These are phyloP conservation scores for Ogataea allantospora DNA, from an alignment of 805 yeast genomes.

Conservation along the genomic window DNA sequence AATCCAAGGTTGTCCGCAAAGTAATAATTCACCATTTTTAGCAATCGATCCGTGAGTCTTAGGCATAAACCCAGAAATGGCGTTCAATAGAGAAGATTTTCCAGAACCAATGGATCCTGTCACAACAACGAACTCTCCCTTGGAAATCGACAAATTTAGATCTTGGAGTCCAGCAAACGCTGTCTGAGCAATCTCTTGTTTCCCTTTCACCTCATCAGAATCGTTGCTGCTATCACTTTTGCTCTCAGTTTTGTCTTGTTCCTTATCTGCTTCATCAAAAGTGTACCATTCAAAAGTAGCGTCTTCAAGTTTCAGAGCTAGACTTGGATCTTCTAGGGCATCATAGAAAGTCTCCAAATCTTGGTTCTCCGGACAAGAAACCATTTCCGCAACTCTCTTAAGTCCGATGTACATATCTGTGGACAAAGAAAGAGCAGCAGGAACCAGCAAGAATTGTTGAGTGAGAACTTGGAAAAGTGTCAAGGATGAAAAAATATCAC, in stretches of 20 bases:
- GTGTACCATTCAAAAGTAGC: constrained; percentile 70
- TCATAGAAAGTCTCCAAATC: constrained; percentile 30
- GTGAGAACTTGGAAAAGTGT: constrained; percentile 63
- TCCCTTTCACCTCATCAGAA: constrained; percentile 5
- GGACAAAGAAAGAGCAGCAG: constrained; percentile 63
- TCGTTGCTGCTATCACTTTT: not conserved
- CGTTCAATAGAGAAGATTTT: constrained; percentile 68
- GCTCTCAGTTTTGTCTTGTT: constrained; percentile 16
- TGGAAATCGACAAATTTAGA: constrained; percentile 48
- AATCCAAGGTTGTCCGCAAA: constrained; percentile 76
- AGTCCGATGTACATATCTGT: constrained; percentile 65
- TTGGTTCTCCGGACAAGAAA: constrained; percentile 42
- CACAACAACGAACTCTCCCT: constrained; percentile 66
- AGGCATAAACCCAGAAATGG: constrained; percentile 71
- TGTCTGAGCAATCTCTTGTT: constrained; percentile 23
- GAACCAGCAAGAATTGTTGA: constrained; percentile 63
- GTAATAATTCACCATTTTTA: constrained; percentile 50
- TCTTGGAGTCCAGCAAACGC: constrained; percentile 47
- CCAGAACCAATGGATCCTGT: constrained; percentile 83
- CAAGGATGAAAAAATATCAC: constrained; percentile 64
- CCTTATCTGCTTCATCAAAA: constrained; percentile 37
- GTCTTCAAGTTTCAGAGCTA: constrained; percentile 50
- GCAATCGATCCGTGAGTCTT: constrained; percentile 49
- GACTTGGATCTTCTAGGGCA: constrained; percentile 22
- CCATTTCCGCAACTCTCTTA: constrained; percentile 51